Conservation (phyloP, 345 rosid species). For the Dipteronia sinensis region DNA sequence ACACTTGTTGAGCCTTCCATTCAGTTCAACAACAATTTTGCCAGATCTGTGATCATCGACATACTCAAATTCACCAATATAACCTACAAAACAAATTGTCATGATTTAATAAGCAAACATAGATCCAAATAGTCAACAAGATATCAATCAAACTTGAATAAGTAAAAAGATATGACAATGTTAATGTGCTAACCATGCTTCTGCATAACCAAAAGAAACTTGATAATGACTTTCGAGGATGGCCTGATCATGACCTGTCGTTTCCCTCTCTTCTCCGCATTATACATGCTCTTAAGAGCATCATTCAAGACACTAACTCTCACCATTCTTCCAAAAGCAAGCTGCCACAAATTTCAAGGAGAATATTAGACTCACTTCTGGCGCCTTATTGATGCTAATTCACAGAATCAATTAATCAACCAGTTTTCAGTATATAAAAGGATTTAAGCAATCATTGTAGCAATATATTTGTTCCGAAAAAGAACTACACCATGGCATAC, state of each 20-base stretch:
- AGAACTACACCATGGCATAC: too few species aligned
- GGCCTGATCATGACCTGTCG: constrained; percentile 89
- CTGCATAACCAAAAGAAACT: constrained; percentile 83
- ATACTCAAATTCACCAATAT: constrained; percentile 80
- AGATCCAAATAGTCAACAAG: not conserved
- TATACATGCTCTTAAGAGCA: constrained; percentile 83
- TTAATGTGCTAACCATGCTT: constrained; percentile 56
- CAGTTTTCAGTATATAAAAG: too few species aligned
- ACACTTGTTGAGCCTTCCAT: constrained; percentile 79
- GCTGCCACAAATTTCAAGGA: constrained; percentile 12
- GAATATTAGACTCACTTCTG: not conserved
- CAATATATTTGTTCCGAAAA: too few species aligned
- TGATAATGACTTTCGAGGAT: constrained; percentile 78
- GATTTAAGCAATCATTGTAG: too few species aligned
- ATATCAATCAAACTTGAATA: not conserved
- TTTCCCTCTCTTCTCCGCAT: constrained; percentile 84
- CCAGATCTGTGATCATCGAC: constrained; percentile 89
- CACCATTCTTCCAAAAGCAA: constrained; percentile 52
- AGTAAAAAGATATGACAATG: not conserved
- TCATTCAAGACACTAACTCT: constrained; percentile 78
- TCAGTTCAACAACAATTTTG: constrained; percentile 75
- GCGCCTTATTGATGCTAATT: not conserved
- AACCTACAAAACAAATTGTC: constrained; percentile 41
- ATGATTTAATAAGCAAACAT: not conserved
- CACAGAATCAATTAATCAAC: not conserved